Evolutionary conservation across 257 asterid species (phyloP).

Genomic region (Penstemon newberryi): DNA sequence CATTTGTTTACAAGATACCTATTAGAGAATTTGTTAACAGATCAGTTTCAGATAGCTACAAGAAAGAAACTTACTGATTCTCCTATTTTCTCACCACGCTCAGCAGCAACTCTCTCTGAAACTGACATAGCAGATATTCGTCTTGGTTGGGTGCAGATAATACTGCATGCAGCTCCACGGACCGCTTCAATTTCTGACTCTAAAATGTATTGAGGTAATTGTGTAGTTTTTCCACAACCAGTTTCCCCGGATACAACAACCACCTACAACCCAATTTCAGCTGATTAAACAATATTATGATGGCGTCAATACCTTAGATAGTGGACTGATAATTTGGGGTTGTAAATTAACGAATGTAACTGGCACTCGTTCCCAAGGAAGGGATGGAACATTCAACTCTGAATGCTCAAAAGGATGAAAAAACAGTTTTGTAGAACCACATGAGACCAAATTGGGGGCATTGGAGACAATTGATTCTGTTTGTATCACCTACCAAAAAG

Average conservation of each 20-base stretch:
- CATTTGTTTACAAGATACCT: slow-evolving; percentile 15
- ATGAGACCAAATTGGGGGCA: no score
- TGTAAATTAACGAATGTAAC: not conserved
- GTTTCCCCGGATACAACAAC: slow-evolving; percentile 92
- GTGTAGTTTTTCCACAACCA: slow-evolving; percentile 95
- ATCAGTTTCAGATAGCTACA: slow-evolving; percentile 29
- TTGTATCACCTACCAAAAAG: no score
- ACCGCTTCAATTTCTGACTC: slow-evolving; percentile 78
- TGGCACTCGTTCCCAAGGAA: not conserved
- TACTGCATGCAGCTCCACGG: slow-evolving; percentile 77
- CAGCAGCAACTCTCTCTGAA: slow-evolving; percentile 93
- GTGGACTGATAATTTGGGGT: not conserved
- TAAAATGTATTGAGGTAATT: slow-evolving; percentile 86
- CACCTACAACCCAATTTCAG: slow-evolving; percentile 47
- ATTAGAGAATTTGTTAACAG: not conserved
- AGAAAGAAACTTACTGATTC: slow-evolving; percentile 65
- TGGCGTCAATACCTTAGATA: not conserved
- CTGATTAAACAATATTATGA: slow-evolving; percentile 4
- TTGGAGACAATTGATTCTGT: no score
- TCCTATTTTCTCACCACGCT: slow-evolving; percentile 89
- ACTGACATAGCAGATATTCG: slow-evolving; percentile 92
- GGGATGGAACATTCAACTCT: slow-evolving; percentile 9
- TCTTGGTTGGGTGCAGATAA: slow-evolving; percentile 94
- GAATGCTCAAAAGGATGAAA: not conserved
- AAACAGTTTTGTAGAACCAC: not conserved